These are phyloP conservation scores for Ophiocordyceps unilateralis DNA, from an alignment of 2,329 filamentous ascomycete species.

Conservation along the genomic window DNA sequence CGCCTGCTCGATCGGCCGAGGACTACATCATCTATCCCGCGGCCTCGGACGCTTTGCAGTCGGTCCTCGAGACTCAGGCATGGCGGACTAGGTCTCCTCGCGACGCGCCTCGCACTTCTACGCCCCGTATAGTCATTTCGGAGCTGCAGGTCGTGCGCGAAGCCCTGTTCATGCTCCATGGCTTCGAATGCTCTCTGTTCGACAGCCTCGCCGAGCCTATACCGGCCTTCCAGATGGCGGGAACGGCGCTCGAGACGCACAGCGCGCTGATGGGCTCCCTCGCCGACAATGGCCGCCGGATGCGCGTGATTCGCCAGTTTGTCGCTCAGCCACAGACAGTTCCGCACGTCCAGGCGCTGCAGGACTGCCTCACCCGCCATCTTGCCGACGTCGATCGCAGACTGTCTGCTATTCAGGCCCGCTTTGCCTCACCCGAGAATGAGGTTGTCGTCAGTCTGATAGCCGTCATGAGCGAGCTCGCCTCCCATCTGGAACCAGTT, in stretches of 20 bases:
- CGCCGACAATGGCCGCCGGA: conserved; percentile 26
- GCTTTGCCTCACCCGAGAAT: conserved; percentile 34
- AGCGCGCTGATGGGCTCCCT: conserved; percentile 28
- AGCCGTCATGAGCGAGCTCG: conserved; percentile 40
- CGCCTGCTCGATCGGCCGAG: conserved; percentile 9
- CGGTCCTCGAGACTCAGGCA: conserved; percentile 15
- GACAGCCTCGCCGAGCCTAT: conserved; percentile 20
- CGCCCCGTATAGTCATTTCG: conserved; percentile 32
- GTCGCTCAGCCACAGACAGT: conserved; percentile 25
- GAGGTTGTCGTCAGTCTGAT: conserved; percentile 51
- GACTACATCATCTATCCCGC: conserved; percentile 18
- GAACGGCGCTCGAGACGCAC: conserved; percentile 32
- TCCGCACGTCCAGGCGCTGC: conserved; percentile 54
- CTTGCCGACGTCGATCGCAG: conserved; percentile 39
- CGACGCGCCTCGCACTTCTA: too few relatives aligned
- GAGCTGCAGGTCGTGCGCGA: conserved; percentile 65
- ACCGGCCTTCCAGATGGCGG: conserved; percentile 25
- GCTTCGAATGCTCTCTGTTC: conserved; percentile 60
- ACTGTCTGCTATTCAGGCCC: conserved; percentile 42
- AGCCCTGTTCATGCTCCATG: conserved; percentile 69
- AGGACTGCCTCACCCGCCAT: conserved; percentile 40
- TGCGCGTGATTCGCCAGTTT: conserved; percentile 29
- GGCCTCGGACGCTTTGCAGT: conserved; percentile 13
- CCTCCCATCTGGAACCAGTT: conserved; percentile 34
- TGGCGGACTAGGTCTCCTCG: conserved; percentile 17